Evolutionary conservation across 805 yeast species (phyloP).

Genomic region (Zygosaccharomyces rouxii): DNA sequence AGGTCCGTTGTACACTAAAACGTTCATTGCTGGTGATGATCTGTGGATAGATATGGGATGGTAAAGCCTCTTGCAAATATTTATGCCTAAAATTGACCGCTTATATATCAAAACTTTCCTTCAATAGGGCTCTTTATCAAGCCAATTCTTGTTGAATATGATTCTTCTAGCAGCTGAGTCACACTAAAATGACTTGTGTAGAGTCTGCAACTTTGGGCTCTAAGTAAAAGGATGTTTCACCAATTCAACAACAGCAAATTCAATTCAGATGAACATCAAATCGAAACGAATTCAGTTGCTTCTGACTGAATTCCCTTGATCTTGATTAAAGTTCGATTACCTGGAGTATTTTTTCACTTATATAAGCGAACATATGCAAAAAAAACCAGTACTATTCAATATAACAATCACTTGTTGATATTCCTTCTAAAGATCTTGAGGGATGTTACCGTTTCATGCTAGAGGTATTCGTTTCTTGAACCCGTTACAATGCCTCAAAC

Average conservation of each 20-base stretch:
- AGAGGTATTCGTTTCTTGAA: constrained; percentile 3
- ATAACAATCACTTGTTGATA: background rate
- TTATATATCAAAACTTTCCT: background rate
- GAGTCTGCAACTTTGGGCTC: background rate
- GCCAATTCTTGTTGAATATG: background rate
- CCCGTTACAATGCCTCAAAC: constrained; percentile 4
- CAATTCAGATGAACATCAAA: background rate
- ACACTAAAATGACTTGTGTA: constrained; percentile 1
- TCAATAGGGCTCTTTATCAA: background rate
- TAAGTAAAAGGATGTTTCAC: background rate
- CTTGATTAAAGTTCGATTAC: background rate
- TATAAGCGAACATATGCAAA: background rate
- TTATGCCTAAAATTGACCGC: background rate
- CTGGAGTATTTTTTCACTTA: background rate
- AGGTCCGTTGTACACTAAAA: constrained; percentile 63
- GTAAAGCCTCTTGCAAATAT: background rate
- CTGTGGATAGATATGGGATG: background rate
- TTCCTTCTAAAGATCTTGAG: background rate
- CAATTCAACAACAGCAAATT: background rate
- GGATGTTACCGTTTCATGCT: constrained; percentile 6
- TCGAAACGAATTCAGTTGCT: background rate
- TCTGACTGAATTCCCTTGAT: background rate
- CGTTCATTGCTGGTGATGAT: constrained; percentile 48
- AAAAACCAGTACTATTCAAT: background rate
- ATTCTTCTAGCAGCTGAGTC: background rate